Evolutionary conservation across 1,284 basidiomycete genomes (phyloP), one percentile per base, ranked within the genome.

Genomic region (Cutaneotrichosporon curvatum): DNA sequence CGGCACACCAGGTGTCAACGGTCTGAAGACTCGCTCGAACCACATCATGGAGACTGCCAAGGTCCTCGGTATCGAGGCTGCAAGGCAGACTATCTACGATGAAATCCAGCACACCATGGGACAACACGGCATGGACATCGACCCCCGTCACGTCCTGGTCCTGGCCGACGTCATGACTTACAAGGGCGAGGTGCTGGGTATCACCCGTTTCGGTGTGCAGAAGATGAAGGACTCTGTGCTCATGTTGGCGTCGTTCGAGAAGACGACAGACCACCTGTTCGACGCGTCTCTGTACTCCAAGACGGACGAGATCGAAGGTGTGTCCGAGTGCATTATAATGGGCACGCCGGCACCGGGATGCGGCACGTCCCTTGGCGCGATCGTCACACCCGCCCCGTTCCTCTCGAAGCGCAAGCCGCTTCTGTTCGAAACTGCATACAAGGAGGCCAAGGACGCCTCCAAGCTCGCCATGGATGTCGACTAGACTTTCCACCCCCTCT

Each of bases 201-300:
- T 99, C 71, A 99, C 95, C 9, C 85, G 95, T 19, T 98, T 98
- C 73, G 95, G 95, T 68, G 94, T 99, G n/a, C 90, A 94, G 20
- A 98, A 98, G 75, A 98, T 98, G 90, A 98, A 98, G 74, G 95
- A 99, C 73, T 96, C 90, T 61, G 92, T 97, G 1, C 80, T 98
- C 60, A 99, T 98, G 95, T 77, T 98, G 62, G 95, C 95, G 10
- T 95, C 90, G 25, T 99, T 99, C 70, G 95, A 99, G 73, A 98
- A 98, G 76, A 98, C 95, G 22, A 98, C 95, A 11, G 95, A 98
- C 74, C 95, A 98, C 70, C 74, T 99, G 53, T 99, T 99, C 72
- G 92, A 99, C 63, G 95, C 95, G 1, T 87, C 95, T 4, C 85
- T 95, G 9, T 95, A 85, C 68, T 90, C 91, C 16, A 97, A 98